Evolutionary conservation across 306 rosid species (phyloP), one percentile per base, ranked within the genome.

Genomic region (Arachis hypogaea): DNA sequence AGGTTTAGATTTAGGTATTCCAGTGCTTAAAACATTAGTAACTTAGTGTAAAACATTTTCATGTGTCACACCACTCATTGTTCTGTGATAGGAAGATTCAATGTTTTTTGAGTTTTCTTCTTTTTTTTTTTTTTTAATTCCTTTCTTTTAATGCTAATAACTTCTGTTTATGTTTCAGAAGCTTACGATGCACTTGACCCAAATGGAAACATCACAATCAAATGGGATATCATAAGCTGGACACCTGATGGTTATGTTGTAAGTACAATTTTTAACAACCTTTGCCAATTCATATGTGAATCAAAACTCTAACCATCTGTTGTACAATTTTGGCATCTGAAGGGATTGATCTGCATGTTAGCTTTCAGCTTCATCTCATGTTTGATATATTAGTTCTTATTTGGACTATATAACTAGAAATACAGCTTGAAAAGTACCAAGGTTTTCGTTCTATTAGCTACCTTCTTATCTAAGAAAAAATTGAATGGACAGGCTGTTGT

Each of bases 121-220:
- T 14, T 22, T 56, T 7, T 38, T 14, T 56, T 16, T 36, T 33
- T 40, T 44, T 30, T 62, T 68, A 28, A 69, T 59, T 33, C 38
- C 11, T 55, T 76, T 18, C 52, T 30, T 3, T 49, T 38, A 72
- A 14, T 7, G 16, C 3, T n/a, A 33, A 33, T 73, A 66, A 38
- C 5, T 11, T 69, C 38, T 52, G 1, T 67, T 78, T 69, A 40
- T 59, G 46, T 52, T 76, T 63, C 89, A 92, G 96, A 86, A 56
- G 96, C 97, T 33, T 92, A 83, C 78, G 97, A 92, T 75, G 71
- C 97, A 43, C 96, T 84, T 66, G 97, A 92, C 62, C 97, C 96
- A 45, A 83, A 69, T 77, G 97, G 96, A 57, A 92, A 89, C 58
- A 86, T 92, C 82, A 89, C 97, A 29, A 84, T 92, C 84, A 87